Evolutionary conservation across 2,329 filamentous ascomycete genomes (phyloP).

Genomic region (Elsinoe perseae): DNA sequence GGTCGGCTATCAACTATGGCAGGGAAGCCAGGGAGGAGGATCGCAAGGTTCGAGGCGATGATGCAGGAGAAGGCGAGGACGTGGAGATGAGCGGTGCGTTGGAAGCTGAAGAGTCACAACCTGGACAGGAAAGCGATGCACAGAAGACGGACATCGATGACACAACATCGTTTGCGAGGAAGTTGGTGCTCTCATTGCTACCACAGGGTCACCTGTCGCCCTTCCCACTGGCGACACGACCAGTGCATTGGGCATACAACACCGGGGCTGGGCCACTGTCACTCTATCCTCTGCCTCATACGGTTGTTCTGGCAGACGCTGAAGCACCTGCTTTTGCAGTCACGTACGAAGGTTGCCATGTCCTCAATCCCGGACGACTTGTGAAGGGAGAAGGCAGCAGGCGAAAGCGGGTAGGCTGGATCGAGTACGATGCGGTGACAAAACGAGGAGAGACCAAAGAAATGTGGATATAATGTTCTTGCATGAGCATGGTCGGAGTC

Average conservation of each 20-base stretch:
- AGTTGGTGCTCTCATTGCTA: conserved; percentile 76
- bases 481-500: neutral
- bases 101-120: conserved; percentile 14
- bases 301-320: conserved; percentile 72
- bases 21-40: conserved; percentile 35
- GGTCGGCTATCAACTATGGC: conserved; percentile 66
- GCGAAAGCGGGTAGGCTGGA: conserved; percentile 63
- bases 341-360: conserved; percentile 91
- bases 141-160: conserved; percentile 24
- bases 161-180: conserved; percentile 24
- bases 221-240: conserved; percentile 70
- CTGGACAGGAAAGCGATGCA: conserved; percentile 20
- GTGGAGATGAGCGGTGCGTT: conserved; percentile 26
- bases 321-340: conserved; percentile 76
- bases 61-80: conserved; percentile 16
- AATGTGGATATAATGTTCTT: conserved; percentile 33
- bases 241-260: conserved; percentile 84
- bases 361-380: conserved; percentile 82
- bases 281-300: conserved; percentile 81
- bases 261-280: conserved; percentile 54
- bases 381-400: conserved; percentile 56
- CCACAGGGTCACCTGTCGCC: conserved; percentile 86
- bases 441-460: conserved; percentile 56
- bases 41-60: conserved; percentile 23
- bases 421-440: conserved; percentile 70